A percentile compares a stretch with the other conserved stretches of the same genome.
phyloP scores from a whole-genome alignment of 1,284 basidiomycete genomes.

The Mycena citricolor region DNA sequence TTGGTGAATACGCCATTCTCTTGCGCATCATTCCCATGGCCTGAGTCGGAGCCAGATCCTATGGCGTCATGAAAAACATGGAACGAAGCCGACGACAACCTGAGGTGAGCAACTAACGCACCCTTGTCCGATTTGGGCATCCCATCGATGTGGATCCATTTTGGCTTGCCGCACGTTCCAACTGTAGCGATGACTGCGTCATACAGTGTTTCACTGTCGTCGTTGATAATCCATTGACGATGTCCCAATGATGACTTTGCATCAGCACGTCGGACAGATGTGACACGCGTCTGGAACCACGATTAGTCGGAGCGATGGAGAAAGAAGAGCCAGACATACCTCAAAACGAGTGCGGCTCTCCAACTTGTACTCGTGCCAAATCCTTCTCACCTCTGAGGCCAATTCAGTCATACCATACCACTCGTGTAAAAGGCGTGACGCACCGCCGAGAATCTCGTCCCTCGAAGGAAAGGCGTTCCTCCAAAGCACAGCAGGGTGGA shows the following conservation, averaged over 20 bases:
- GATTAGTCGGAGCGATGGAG: no score
- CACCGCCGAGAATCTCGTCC: constrained; percentile 56
- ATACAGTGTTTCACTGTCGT: constrained; percentile 47
- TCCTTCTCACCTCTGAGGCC: constrained; percentile 43
- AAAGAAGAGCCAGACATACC: constrained; percentile 25
- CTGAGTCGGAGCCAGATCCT: constrained; percentile 10
- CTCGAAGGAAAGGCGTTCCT: constrained; percentile 48
- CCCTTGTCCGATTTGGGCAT: constrained; percentile 35
- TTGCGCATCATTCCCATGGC: constrained; percentile 22
- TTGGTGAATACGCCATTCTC: constrained; percentile 25
- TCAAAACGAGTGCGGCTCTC: constrained; percentile 51
- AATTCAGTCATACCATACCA: not conserved
- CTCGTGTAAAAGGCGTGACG: constrained; percentile 16
- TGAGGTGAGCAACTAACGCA: not conserved
- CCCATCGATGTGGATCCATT: constrained; percentile 48
- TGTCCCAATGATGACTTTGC: constrained; percentile 35
- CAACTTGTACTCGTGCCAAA: constrained; percentile 58
- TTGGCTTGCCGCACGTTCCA: constrained; percentile 58
- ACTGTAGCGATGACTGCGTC: constrained; percentile 58
- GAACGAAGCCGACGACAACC: not conserved
- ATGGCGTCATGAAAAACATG: no score
- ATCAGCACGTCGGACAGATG: constrained; percentile 33
- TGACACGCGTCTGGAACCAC: constrained; percentile 36
- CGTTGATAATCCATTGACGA: constrained; percentile 55
- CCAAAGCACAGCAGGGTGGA: constrained; percentile 52